Percentiles rank a stretch among this genome's conserved stretches.
Conservation (phyloP, 352 stramenopile species). For the Globisporangium cylindrosporum region DNA sequence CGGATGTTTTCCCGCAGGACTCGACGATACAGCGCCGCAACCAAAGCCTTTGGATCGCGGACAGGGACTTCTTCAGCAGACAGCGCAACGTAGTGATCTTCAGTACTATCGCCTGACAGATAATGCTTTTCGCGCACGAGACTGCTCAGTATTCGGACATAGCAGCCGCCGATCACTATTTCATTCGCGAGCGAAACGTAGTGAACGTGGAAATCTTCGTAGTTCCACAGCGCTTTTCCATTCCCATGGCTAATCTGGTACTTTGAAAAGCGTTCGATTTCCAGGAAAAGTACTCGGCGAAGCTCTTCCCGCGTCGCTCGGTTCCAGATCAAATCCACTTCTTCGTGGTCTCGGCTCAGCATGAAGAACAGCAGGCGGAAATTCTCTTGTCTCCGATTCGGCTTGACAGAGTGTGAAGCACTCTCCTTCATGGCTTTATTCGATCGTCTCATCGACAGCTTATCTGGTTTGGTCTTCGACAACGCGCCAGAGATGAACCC, state of each 20-base stretch:
- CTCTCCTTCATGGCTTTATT: constrained; percentile 21
- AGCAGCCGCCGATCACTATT: constrained; percentile 87
- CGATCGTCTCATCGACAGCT: constrained; percentile 20
- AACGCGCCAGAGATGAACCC: constrained; percentile 48
- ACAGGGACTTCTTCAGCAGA: constrained; percentile 54
- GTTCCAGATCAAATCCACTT: constrained; percentile 95
- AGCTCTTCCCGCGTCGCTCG: constrained; percentile 88
- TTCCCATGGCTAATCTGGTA: constrained; percentile 62
- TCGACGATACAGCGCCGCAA: constrained; percentile 64
- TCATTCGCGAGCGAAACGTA: constrained; percentile 90
- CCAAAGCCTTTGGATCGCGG: constrained; percentile 43
- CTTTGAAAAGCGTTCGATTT: constrained; percentile 82
- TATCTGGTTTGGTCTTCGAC: constrained; percentile 32
- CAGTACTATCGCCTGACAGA: constrained; percentile 34
- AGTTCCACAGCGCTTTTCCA: constrained; percentile 93
- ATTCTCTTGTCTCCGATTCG: constrained; percentile 72
- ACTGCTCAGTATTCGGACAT: constrained; percentile 72
- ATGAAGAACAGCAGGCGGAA: constrained; percentile 95
- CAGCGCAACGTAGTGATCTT: constrained; percentile 58
- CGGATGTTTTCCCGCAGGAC: constrained; percentile 76
- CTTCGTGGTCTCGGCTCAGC: constrained; percentile 88
- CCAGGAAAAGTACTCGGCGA: constrained; percentile 70
- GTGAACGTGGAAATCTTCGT: constrained; percentile 92
- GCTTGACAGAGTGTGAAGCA: constrained; percentile 12
- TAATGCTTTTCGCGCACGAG: constrained; percentile 45